Evolutionary conservation across 306 rosid genomes (phyloP).

Genomic region (Luffa acutangula): DNA sequence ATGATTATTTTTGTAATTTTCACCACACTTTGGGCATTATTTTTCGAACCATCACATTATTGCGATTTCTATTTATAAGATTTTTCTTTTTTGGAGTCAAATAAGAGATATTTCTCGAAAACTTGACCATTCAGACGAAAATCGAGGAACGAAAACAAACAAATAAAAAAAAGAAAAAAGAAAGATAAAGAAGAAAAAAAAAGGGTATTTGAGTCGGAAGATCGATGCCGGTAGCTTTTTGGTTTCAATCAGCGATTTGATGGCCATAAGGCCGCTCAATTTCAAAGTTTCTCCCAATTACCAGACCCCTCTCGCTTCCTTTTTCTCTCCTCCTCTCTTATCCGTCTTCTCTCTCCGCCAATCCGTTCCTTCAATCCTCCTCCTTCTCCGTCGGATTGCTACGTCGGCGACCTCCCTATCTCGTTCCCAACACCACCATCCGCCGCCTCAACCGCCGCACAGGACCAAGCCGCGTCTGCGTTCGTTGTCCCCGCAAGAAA

Average conservation of each 20-base stretch:
- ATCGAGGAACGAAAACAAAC: not conserved
- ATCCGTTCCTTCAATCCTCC: not conserved
- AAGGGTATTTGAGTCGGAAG: slow-evolving; percentile 1
- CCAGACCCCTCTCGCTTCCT: slow-evolving; percentile 1
- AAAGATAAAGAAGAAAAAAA: not conserved
- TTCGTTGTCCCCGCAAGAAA: slow-evolving; percentile 19
- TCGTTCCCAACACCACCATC: slow-evolving; percentile 13
- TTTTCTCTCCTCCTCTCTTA: slow-evolving; percentile 4
- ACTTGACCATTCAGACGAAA: not conserved
- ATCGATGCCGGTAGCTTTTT: not conserved
- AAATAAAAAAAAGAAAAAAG: not conserved
- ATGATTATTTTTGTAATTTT: no score
- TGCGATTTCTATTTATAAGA: no score
- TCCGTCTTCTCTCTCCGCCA: not conserved
- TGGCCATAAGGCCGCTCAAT: slow-evolving; percentile 73
- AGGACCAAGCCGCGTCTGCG: slow-evolving; percentile 8
- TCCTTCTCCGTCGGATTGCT: slow-evolving; percentile 30
- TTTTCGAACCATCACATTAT: no score
- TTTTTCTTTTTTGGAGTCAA: no score
- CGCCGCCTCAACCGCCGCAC: slow-evolving; percentile 14
- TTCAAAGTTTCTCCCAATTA: slow-evolving; percentile 34
- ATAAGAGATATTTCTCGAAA: no score
- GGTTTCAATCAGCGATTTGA: slow-evolving; percentile 25
- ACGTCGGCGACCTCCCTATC: slow-evolving; percentile 28
- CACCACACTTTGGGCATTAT: no score